phyloP scores from a whole-genome alignment of 2,329 filamentous ascomycete species.

The Penicillium verrucosum region DNA sequence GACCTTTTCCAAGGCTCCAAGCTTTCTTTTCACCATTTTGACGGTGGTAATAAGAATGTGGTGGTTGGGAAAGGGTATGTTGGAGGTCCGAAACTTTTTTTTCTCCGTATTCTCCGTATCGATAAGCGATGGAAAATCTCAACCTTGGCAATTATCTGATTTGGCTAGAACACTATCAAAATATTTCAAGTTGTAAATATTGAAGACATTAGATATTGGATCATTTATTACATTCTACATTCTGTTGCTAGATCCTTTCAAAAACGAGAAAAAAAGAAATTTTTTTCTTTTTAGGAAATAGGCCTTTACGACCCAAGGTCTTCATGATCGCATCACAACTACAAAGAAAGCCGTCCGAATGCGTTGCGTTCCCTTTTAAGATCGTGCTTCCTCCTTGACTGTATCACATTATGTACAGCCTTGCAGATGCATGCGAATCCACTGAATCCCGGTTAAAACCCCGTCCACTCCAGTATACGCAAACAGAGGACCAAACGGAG shows the following conservation, averaged over 20 bases:
- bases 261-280: conserved; percentile 18
- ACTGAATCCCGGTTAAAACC: conserved; percentile 40
- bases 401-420: conserved; percentile 41
- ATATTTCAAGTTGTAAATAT: background rate
- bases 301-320: conserved; percentile 28
- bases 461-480: conserved; percentile 42
- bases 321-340: conserved; percentile 45
- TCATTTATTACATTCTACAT: background rate
- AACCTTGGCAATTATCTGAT: conserved; percentile 1
- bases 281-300: conserved; percentile 28
- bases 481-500: conserved; percentile 41
- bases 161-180: conserved; percentile 7
- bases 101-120: conserved; percentile 33
- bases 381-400: conserved; percentile 38
- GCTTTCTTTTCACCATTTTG: conserved; percentile 78
- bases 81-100: conserved; percentile 42
- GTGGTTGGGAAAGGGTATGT: conserved; percentile 52
- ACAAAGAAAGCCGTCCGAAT: conserved; percentile 42
- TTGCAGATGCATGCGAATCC: conserved; percentile 41
- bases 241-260: conserved; percentile 3
- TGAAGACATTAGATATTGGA: background rate
- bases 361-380: conserved; percentile 37
- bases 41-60: conserved; percentile 4
- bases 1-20: conserved; percentile 90
- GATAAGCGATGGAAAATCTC: conserved; percentile 30